These are phyloP conservation scores for Fallopia convolvulus DNA, from an alignment of 148 eudicot species.

Conservation along the genomic window DNA sequence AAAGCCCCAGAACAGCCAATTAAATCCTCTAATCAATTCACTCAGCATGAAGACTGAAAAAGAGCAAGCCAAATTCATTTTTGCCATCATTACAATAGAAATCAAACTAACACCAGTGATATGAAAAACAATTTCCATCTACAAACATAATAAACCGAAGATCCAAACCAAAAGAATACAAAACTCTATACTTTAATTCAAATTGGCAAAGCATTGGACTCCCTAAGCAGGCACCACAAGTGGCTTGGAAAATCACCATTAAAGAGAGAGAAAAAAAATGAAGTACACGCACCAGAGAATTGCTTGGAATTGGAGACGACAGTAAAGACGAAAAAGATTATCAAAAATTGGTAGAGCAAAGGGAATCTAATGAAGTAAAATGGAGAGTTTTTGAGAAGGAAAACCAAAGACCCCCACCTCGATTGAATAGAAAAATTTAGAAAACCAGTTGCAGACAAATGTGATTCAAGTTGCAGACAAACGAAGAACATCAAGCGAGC, in stretches of 20 bases:
- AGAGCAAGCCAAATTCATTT: not conserved
- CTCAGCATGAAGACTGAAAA: not conserved
- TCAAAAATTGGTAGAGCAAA: not conserved
- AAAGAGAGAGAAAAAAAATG: not conserved
- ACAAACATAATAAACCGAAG: not conserved
- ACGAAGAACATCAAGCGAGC: too few relatives aligned
- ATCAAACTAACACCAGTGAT: not conserved
- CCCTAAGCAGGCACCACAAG: not conserved
- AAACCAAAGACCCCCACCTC: too few relatives aligned
- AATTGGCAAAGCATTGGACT: slow-evolving; percentile 4
- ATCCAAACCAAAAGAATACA: not conserved
- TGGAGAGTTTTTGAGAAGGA: too few relatives aligned
- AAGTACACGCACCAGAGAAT: not conserved
- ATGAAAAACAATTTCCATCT: not conserved
- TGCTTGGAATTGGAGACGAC: not conserved
- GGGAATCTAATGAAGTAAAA: not conserved
- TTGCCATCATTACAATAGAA: not conserved
- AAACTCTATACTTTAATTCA: not conserved
- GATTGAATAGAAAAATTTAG: too few relatives aligned
- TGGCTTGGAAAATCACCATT: not conserved
- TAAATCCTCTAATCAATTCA: not conserved
- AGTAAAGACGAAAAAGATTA: not conserved
- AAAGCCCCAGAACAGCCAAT: not conserved
- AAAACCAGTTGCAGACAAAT: too few relatives aligned
- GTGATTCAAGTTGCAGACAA: too few relatives aligned